phyloP scores from a whole-genome alignment of 805 yeast genomes.

The Naumovozyma dairenensis region DNA sequence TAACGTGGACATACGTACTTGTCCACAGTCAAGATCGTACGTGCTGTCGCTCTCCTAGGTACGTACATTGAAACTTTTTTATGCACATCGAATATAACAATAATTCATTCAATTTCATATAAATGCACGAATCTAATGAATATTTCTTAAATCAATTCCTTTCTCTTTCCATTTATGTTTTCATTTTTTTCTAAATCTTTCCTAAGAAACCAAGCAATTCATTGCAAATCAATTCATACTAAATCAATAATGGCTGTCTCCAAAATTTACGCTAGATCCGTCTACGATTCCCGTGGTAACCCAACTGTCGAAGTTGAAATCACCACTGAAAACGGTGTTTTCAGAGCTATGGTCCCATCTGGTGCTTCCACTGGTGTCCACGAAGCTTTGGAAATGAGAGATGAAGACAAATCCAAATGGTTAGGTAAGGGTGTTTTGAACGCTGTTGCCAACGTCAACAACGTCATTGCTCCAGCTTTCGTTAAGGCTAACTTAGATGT shows the following conservation, averaged over 20 bases:
- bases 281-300: slow-evolving; percentile 99
- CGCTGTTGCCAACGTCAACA: slow-evolving; percentile 95
- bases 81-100: too few relatives aligned
- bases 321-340: slow-evolving; percentile 82
- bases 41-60: too few relatives aligned
- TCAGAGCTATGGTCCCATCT: slow-evolving; percentile 97
- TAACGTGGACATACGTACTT: too few relatives aligned
- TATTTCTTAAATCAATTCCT: neutral
- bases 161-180: slow-evolving; percentile 1
- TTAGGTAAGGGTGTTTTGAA: slow-evolving; percentile 96
- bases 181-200: slow-evolving; percentile 1
- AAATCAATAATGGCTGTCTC: slow-evolving; percentile 59
- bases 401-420: slow-evolving; percentile 96
- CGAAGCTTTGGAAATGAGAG: slow-evolving; percentile 98
- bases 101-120: neutral
- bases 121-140: neutral
- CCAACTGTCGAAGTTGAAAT: slow-evolving; percentile 99
- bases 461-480: slow-evolving; percentile 88
- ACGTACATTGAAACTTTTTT: too few relatives aligned
- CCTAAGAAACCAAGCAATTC: slow-evolving; percentile 14
- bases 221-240: slow-evolving; percentile 9
- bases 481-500: slow-evolving; percentile 73
- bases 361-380: slow-evolving; percentile 99
- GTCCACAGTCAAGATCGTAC: too few relatives aligned
- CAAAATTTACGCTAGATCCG: slow-evolving; percentile 88